Percentiles rank a stretch among this genome's conserved stretches.
Evolutionary conservation across 1,284 basidiomycete species (phyloP).

Genomic region (Entoloma clypeatum): DNA sequence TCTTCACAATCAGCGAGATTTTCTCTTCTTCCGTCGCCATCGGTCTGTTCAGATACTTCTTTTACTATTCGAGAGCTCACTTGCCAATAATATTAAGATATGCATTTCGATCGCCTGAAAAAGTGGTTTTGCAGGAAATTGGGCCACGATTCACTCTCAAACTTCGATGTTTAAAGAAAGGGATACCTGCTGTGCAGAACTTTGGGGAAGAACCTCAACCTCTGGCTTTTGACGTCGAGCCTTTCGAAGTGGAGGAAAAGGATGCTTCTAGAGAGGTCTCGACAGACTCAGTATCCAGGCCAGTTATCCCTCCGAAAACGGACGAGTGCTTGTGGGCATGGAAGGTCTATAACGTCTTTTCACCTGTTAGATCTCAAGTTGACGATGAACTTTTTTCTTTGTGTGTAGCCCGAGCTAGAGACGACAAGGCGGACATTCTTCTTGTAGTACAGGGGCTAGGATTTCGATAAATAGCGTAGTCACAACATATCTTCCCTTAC

Average conservation of each 20-base stretch:
- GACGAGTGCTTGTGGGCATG: conserved; percentile 78
- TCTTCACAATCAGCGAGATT: conserved; percentile 97
- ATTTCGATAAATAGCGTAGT: no score
- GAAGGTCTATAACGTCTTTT: conserved; percentile 63
- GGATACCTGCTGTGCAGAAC: conserved; percentile 75
- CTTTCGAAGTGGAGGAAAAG: conserved; percentile 32
- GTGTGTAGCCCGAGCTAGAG: conserved; percentile 67
- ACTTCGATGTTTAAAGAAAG: conserved; percentile 84
- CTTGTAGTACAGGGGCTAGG: conserved; percentile 41
- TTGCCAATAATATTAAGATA: conserved; percentile 54
- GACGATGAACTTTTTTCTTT: conserved; percentile 13
- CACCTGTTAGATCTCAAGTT: neutral
- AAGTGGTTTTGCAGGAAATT: conserved; percentile 95
- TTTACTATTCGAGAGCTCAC: neutral
- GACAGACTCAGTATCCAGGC: conserved; percentile 3
- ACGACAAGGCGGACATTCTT: conserved; percentile 79
- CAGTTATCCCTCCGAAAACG: conserved; percentile 47
- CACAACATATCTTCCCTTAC: no score
- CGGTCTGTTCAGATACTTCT: conserved; percentile 43
- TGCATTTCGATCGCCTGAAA: conserved; percentile 87
- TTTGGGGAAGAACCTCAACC: conserved; percentile 57
- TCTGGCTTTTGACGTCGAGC: conserved; percentile 58
- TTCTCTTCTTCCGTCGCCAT: conserved; percentile 95
- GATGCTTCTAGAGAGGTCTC: conserved; percentile 19
- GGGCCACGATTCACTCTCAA: conserved; percentile 97